Evolutionary conservation across 148 eudicot genomes (phyloP), one percentile per base, ranked within the genome.

Genomic region (Nyssa sinensis): DNA sequence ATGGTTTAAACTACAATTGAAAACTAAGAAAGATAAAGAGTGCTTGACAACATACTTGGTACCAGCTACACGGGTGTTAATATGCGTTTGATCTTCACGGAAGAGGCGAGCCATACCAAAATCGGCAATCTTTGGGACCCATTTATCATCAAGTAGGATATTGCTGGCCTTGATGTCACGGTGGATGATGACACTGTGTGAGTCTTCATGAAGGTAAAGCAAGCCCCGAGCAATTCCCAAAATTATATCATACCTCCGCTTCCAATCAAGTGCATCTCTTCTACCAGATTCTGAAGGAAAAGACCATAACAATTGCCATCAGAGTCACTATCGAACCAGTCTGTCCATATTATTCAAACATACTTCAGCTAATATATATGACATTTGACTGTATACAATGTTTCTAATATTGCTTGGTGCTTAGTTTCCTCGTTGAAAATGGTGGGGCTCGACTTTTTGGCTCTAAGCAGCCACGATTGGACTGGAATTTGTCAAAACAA

Each of bases 81-180:
- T 88, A 77, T 93, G 96, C 1, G 96, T 93, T 89, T 89, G 72
- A 77, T 89, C 92, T 81, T 87, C 96, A 1, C 91, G 96, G 70
- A 74, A 93, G 10, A 93, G 85, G 31, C 96, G 88, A n/a, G 98
- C 98, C 93, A 93, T 87, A 70, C 98, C 98, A 80, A 93, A 93
- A 84, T 93, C 98, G 16, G 96, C 98, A 85, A 93, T 93, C 73
- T 93, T 93, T 66, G 98, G 92, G 21, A 87, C 77, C 98, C 98
- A 93, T 60, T 84, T 90, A 39, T 90, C 93, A 71, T 93, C 98
- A 51, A 93, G 88, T 70, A 93, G 79, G 71, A 93, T 84, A 82
- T 93, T 93, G 80, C 97, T 83, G 62, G 89, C 95, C 76, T 93
- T 93, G 78, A 93, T 90, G 79, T 93, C 98, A 44, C 98, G 93